Evolutionary conservation across 306 rosid species (phyloP), one percentile per base, ranked within the genome.

Genomic region (Dalbergia cochinchinensis): DNA sequence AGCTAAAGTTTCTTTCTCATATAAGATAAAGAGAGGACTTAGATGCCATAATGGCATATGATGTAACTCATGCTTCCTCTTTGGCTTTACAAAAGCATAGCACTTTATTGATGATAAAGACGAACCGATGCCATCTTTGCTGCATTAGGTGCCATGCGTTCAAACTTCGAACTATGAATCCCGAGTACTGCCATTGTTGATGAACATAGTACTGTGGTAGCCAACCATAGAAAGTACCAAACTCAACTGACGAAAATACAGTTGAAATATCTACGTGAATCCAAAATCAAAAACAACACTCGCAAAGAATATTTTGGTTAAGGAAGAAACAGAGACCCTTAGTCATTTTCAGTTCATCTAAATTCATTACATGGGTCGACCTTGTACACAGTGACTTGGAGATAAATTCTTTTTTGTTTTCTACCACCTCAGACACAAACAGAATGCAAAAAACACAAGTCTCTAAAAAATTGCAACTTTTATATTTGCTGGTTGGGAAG

Each of bases 31-130:
- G 14, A 39, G 11, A 54, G 19, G 65, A 71, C 31, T 26, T 26
- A 26, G 31, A 1, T 26, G 34, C 18, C 22, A 26, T 37, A 73
- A 41, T 12, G 57, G n/a, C 26, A 20, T 73, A 42, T 33, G 34
- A 51, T 33, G 14, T 26, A 50, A 48, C 74, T 47, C 9, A 7
- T 39, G 54, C 19, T 55, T 37, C 60, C 22, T 26, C 37, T 18
- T 20, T 55, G 53, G 34, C 67, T 77, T 77, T 66, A 77, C 19
- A 65, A 77, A 53, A 53, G 64, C 76, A 57, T 35, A 26, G 12
- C 65, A 71, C 77, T 73, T 73, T 12, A 57, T 55, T 7, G 13
- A 72, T 6, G 50, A 37, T 13, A 73, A 51, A 70, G 61, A 14
- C 19, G 9, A 12, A 18, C 18, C 11, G 50, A 53, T 34, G 31